phyloP scores from a whole-genome alignment of 163 green algal species.

The Chloroidium sp. region DNA sequence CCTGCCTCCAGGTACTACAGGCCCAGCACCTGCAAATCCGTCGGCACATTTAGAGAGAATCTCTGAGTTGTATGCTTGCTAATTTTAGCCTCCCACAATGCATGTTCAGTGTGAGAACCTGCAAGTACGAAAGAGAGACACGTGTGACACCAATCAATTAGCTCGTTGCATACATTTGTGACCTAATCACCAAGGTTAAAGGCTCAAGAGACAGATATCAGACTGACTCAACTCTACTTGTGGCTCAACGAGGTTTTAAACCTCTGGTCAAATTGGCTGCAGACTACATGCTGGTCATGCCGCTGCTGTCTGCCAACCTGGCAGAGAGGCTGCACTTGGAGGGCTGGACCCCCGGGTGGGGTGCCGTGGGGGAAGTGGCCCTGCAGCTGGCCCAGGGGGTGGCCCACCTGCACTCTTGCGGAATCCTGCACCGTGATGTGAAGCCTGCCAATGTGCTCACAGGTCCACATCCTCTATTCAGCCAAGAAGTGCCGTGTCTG shows the following conservation, averaged over 20 bases:
- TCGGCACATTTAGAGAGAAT: too few relatives aligned
- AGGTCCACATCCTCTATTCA: neutral
- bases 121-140: neutral
- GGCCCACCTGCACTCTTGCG: constrained; percentile 38
- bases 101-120: neutral
- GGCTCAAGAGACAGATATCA: too few relatives aligned
- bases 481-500: too few relatives aligned
- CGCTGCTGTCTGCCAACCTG: constrained; percentile 38
- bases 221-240: neutral
- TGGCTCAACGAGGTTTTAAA: neutral
- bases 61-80: neutral
- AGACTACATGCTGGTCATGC: constrained; percentile 62
- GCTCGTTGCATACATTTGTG: neutral
- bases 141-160: neutral
- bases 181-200: neutral
- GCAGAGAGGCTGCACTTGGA: constrained; percentile 33
- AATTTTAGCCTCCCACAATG: neutral
- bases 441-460: constrained; percentile 83
- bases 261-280: neutral
- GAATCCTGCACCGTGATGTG: constrained; percentile 78
- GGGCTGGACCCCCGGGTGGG: constrained; percentile 19
- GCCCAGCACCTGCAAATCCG: neutral
- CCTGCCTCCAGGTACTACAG: constrained; percentile 35
- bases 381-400: constrained; percentile 43
- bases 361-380: constrained; percentile 20